A percentile compares a stretch with the other conserved stretches of the same genome.
Evolutionary conservation across 495 filamentous ascomycete genomes (phyloP).

Genomic region (Podospora didyma): DNA sequence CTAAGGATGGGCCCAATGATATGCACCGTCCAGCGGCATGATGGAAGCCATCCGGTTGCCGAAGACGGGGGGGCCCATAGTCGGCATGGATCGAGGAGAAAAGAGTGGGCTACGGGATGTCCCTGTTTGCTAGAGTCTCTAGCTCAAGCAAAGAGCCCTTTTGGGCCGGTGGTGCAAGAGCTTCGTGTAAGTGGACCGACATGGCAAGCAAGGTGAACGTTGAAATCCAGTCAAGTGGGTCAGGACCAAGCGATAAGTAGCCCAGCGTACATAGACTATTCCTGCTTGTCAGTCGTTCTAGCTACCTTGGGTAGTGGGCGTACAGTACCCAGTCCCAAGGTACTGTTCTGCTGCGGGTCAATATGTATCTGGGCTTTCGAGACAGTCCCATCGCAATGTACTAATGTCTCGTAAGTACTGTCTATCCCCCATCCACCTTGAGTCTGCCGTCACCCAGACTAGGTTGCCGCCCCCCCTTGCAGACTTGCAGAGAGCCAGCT

Average conservation of each 20-base stretch:
- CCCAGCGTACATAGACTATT: neutral
- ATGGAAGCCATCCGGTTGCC: constrained; percentile 22
- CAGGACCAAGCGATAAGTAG: neutral
- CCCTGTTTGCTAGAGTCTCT: neutral
- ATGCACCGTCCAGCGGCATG: constrained; percentile 12
- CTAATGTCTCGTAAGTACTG: neutral
- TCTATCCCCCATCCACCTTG: neutral
- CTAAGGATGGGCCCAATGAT: constrained; percentile 16
- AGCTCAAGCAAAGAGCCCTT: too few relatives aligned
- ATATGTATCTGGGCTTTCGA: neutral
- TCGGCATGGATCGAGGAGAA: constrained; percentile 17
- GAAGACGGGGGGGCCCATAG: constrained; percentile 16
- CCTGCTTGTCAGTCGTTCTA: neutral
- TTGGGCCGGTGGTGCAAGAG: neutral
- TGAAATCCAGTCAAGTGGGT: neutral
- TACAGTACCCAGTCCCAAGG: neutral
- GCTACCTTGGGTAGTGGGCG: neutral
- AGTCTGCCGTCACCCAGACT: neutral
- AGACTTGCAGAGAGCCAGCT: neutral
- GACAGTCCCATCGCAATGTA: too few relatives aligned
- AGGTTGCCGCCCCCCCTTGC: neutral
- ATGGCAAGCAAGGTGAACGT: neutral
- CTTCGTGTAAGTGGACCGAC: too few relatives aligned
- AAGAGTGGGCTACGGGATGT: constrained; percentile 10
- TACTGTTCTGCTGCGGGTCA: neutral